phyloP scores from a whole-genome alignment of 495 filamentous ascomycete genomes.

The Aspergillus taichungensis region DNA sequence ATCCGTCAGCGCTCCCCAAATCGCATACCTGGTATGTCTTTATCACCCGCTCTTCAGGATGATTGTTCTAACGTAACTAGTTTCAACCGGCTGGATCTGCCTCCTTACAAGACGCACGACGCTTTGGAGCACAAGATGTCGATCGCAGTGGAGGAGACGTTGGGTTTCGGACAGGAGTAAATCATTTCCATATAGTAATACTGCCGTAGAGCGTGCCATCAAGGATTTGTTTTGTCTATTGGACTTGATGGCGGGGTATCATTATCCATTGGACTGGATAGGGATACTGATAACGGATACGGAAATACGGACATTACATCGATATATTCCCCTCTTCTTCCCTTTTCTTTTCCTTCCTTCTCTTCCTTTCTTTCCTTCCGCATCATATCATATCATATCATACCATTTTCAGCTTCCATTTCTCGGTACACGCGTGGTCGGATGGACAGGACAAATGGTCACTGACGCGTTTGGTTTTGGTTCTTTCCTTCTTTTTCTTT shows the following conservation, averaged over 20 bases:
- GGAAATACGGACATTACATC: not conserved
- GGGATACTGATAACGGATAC: not conserved
- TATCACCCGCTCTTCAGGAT: not conserved
- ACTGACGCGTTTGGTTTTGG: not conserved
- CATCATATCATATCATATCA: not conserved
- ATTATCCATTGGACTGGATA: not conserved
- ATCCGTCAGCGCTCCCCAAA: slow-evolving; percentile 82
- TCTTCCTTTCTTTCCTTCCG: slow-evolving; percentile 3
- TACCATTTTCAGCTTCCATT: not conserved
- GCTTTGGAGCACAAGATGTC: slow-evolving; percentile 80
- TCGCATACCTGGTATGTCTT: slow-evolving; percentile 88
- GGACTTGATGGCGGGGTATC: too few relatives aligned
- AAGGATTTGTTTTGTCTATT: too few relatives aligned
- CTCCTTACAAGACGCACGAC: slow-evolving; percentile 84
- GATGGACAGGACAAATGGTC: not conserved
- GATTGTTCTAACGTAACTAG: slow-evolving; percentile 30
- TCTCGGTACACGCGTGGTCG: not conserved
- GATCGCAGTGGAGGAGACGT: slow-evolving; percentile 95
- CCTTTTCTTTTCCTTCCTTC: slow-evolving; percentile 8
- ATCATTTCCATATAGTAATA: slow-evolving; percentile 6
- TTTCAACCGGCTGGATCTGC: slow-evolving; percentile 96
- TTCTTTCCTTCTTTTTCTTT: not conserved
- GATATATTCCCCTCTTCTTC: slow-evolving; percentile 4
- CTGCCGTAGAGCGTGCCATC: not conserved
- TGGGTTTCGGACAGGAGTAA: slow-evolving; percentile 98